These are phyloP conservation scores for Trametes cinnabarina DNA, from an alignment of 768 basidiomycete species.

Conservation along the genomic window DNA sequence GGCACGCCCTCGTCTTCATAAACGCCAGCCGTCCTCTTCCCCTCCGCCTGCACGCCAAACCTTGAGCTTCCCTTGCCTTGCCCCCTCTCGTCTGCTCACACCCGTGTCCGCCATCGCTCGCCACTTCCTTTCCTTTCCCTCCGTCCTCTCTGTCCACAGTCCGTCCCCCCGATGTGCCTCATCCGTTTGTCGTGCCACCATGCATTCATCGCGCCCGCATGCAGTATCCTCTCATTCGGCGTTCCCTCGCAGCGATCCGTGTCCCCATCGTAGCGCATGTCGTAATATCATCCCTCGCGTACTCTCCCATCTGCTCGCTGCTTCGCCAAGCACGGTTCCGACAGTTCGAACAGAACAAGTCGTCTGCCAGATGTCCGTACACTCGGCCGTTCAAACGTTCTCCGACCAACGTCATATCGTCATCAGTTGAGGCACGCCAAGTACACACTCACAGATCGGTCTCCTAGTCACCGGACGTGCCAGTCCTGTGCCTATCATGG, in stretches of 20 bases:
- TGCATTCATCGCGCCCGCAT: no score
- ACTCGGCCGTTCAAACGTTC: background rate
- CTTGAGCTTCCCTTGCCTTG: no score
- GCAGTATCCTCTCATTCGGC: no score
- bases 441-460: background rate
- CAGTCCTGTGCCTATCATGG: background rate
- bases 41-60: background rate
- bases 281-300: slow-evolving; percentile 5
- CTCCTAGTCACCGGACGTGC: background rate
- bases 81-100: no score
- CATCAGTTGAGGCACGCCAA: background rate
- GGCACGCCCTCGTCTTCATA: background rate
- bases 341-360: background rate
- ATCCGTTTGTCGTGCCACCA: no score
- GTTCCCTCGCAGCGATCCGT: no score
- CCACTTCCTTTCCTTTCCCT: no score
- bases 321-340: background rate
- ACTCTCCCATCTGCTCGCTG: background rate
- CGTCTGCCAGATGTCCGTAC: background rate
- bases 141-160: no score
- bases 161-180: no score
- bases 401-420: background rate
- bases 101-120: no score
- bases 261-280: background rate
- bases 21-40: background rate